Conservation (phyloP, 768 basidiomycete species). For the Suillus subluteus region DNA sequence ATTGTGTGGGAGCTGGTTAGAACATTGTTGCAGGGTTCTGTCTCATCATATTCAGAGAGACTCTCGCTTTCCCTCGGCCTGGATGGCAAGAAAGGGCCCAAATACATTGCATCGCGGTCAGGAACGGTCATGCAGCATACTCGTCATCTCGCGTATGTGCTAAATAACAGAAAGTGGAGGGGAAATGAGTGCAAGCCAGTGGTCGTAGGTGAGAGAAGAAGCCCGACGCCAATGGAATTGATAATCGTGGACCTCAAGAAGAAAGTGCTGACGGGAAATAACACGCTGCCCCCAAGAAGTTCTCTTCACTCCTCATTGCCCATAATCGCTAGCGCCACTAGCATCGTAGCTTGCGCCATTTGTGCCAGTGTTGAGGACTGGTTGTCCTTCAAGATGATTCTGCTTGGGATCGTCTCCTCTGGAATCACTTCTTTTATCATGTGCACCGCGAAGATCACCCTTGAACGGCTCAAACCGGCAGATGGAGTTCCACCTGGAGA, state of each 20-base stretch:
- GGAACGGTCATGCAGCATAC: slow-evolving; percentile 51
- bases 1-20: slow-evolving; percentile 24
- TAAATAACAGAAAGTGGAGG: slow-evolving; percentile 2
- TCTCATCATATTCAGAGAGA: slow-evolving; percentile 20
- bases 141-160: slow-evolving; percentile 62
- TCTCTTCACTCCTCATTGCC: slow-evolving; percentile 11
- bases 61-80: slow-evolving; percentile 24
- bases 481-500: slow-evolving; percentile 31
- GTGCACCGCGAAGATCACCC: slow-evolving; percentile 27
- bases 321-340: slow-evolving; percentile 27
- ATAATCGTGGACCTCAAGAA: slow-evolving; percentile 8
- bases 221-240: slow-evolving; percentile 19
- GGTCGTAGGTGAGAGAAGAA: slow-evolving; percentile 8
- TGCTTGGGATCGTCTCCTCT: slow-evolving; percentile 33
- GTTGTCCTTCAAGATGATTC: slow-evolving; percentile 30
- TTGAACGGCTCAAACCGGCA: slow-evolving; percentile 29
- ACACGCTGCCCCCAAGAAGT: slow-evolving; percentile 9
- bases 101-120: slow-evolving; percentile 73
- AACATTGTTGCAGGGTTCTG: slow-evolving; percentile 20
- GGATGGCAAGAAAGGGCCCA: slow-evolving; percentile 45
- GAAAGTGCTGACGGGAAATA: not conserved
- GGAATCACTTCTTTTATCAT: slow-evolving; percentile 31
- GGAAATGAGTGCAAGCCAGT: slow-evolving; percentile 18
- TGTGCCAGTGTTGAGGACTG: slow-evolving; percentile 28
- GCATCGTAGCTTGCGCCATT: slow-evolving; percentile 23